These are phyloP conservation scores for Daldinia eschscholtzii DNA, from an alignment of 2,329 filamentous ascomycete species.

Conservation along the genomic window DNA sequence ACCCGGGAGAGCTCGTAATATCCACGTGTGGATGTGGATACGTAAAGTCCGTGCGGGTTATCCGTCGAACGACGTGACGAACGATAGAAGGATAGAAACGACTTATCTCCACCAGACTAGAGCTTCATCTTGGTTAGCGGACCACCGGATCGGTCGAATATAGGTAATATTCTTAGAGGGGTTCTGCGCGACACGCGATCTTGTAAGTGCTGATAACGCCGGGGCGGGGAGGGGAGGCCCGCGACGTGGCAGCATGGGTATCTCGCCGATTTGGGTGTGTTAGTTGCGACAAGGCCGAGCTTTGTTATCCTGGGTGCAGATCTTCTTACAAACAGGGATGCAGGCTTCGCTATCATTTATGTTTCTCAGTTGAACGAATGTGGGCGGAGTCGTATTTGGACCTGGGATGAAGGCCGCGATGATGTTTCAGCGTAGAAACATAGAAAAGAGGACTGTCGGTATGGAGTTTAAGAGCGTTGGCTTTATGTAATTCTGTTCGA, in stretches of 20 bases:
- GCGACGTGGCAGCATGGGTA: constrained; percentile 19
- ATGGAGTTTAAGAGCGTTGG: constrained; percentile 1
- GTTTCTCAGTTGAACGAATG: constrained; percentile 10
- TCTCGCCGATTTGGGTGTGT: constrained; percentile 1
- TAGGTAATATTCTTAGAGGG: neutral
- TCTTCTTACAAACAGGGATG: constrained; percentile 26
- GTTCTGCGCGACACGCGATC: constrained; percentile 14
- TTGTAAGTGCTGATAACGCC: neutral
- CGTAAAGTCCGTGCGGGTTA: constrained; percentile 23
- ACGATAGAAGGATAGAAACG: constrained; percentile 19
- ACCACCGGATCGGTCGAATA: constrained; percentile 8
- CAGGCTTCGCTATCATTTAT: constrained; percentile 11
- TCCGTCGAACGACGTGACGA: constrained; percentile 33
- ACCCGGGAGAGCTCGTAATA: constrained; percentile 6
- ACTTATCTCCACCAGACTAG: constrained; percentile 17
- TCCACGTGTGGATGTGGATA: constrained; percentile 20
- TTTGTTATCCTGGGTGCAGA: constrained; percentile 40
- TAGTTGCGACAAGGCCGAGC: constrained; percentile 33
- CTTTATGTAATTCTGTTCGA: neutral
- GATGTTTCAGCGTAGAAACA: constrained; percentile 40
- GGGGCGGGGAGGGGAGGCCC: constrained; percentile 6
- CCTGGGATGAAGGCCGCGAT: constrained; percentile 23
- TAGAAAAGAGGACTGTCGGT: constrained; percentile 26
- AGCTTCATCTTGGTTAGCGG: constrained; percentile 7
- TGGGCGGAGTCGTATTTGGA: constrained; percentile 22